Evolutionary conservation across 2,329 filamentous ascomycete genomes (phyloP).

Genomic region (Clonostachys rosea): DNA sequence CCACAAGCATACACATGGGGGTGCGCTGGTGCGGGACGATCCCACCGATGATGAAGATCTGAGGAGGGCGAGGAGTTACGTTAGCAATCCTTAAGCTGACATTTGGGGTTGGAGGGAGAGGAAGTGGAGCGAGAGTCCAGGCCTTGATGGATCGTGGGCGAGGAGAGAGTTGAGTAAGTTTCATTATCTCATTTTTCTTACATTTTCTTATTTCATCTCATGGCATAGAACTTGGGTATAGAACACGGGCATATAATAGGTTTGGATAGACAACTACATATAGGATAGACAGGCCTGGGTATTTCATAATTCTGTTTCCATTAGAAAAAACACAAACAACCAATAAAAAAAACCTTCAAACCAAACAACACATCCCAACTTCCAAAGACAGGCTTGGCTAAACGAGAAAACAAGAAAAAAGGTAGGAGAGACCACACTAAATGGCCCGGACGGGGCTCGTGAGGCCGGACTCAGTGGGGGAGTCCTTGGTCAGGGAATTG

Average conservation of each 20-base stretch:
- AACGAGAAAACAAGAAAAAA: too few species aligned
- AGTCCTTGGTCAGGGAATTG: slow-evolving; percentile 23
- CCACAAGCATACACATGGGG: slow-evolving; percentile 6
- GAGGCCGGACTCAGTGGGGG: too few species aligned
- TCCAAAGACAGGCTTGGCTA: too few species aligned
- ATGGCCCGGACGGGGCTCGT: slow-evolving; percentile 23
- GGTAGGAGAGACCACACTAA: slow-evolving; percentile 5
- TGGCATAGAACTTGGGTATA: background rate
- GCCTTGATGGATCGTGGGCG: too few species aligned
- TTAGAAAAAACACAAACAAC: background rate
- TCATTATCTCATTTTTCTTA: background rate
- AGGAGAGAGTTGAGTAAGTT: background rate
- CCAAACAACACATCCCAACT: too few species aligned
- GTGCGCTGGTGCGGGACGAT: slow-evolving; percentile 20
- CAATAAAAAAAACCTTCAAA: background rate
- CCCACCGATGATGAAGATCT: slow-evolving; percentile 28
- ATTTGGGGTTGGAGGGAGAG: too few species aligned
- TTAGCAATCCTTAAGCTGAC: slow-evolving; percentile 32
- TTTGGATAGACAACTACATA: background rate
- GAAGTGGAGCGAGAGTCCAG: too few species aligned
- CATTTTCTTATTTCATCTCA: background rate
- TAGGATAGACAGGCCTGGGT: slow-evolving; percentile 6
- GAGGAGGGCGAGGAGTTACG: slow-evolving; percentile 37
- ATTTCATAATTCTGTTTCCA: slow-evolving; percentile 37
- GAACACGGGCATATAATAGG: background rate